A percentile compares a stretch with the other conserved stretches of the same genome.
Evolutionary conservation across 345 rosid genomes (phyloP).

Genomic region (Boechera retrofracta): DNA sequence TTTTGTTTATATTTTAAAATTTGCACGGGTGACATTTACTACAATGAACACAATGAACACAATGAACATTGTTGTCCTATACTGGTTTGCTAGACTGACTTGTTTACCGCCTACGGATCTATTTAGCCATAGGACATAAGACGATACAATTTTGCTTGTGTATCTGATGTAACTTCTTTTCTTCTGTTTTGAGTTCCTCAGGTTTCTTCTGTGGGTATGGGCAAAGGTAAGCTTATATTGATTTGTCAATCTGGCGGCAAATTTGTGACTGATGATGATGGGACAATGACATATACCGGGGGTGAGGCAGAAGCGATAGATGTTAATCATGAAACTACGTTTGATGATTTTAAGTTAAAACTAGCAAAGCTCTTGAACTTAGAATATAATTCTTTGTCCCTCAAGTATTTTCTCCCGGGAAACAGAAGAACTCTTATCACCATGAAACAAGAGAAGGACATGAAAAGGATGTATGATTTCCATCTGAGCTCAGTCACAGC

Average conservation of each 20-base stretch:
- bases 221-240: conserved; percentile 81
- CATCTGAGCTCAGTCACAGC: conserved; percentile 74
- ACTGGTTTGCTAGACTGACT: neutral
- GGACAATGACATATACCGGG: conserved; percentile 67
- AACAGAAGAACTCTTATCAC: conserved; percentile 73
- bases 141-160: neutral
- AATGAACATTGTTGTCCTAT: neutral
- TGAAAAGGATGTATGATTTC: conserved; percentile 82
- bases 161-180: conserved; percentile 9
- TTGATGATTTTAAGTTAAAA: conserved; percentile 73
- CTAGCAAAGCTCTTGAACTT: conserved; percentile 74
- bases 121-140: neutral
- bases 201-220: conserved; percentile 53
- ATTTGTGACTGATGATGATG: conserved; percentile 70
- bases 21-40: conserved; percentile 7
- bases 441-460: conserved; percentile 71
- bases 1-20: neutral
- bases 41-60: neutral
- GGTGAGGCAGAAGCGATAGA: conserved; percentile 89
- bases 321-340: conserved; percentile 65
- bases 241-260: conserved; percentile 88
- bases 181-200: conserved; percentile 1
- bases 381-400: conserved; percentile 63
- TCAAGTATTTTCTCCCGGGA: conserved; percentile 92
- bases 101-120: neutral